Evolutionary conservation across 768 basidiomycete genomes (phyloP).

Genomic region (Kwoniella dendrophila): DNA sequence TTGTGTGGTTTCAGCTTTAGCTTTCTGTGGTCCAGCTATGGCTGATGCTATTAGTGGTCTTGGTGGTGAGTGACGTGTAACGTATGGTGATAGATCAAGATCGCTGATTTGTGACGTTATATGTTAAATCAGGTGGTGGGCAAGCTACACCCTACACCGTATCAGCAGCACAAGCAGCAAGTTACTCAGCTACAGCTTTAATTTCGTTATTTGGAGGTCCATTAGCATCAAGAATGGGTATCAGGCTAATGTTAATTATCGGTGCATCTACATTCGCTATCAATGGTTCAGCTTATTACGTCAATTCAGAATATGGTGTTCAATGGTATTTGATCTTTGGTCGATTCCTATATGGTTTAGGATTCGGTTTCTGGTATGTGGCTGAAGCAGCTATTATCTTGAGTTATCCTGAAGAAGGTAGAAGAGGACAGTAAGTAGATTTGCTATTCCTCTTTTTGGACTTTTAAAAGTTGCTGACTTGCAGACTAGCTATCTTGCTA

Average conservation of each 20-base stretch:
- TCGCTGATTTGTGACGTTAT: neutral
- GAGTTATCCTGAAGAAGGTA: slow-evolving; percentile 27
- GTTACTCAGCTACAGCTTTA: slow-evolving; percentile 20
- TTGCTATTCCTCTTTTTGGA: neutral
- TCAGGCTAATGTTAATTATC: slow-evolving; percentile 26
- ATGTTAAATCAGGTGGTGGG: slow-evolving; percentile 19
- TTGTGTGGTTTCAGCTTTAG: slow-evolving; percentile 19
- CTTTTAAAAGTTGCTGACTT: neutral
- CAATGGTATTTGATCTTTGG: slow-evolving; percentile 34
- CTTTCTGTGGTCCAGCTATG: slow-evolving; percentile 32
- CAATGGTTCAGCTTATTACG: slow-evolving; percentile 29
- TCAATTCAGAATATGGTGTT: slow-evolving; percentile 22
- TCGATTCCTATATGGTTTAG: slow-evolving; percentile 23
- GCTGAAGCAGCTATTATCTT: slow-evolving; percentile 31
- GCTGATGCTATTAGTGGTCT: slow-evolving; percentile 34
- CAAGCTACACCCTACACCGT: slow-evolving; percentile 26
- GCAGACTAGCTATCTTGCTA: slow-evolving; percentile 18
- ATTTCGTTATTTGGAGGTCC: slow-evolving; percentile 29
- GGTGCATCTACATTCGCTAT: slow-evolving; percentile 32
- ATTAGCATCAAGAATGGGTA: slow-evolving; percentile 26
- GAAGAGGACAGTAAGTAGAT: slow-evolving; percentile 27
- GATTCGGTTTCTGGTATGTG: slow-evolving; percentile 30
- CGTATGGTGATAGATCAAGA: no score
- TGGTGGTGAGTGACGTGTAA: slow-evolving; percentile 19
- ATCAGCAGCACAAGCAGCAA: slow-evolving; percentile 12